Evolutionary conservation across 2,329 filamentous ascomycete species (phyloP).

Genomic region (Fusarium musae): DNA sequence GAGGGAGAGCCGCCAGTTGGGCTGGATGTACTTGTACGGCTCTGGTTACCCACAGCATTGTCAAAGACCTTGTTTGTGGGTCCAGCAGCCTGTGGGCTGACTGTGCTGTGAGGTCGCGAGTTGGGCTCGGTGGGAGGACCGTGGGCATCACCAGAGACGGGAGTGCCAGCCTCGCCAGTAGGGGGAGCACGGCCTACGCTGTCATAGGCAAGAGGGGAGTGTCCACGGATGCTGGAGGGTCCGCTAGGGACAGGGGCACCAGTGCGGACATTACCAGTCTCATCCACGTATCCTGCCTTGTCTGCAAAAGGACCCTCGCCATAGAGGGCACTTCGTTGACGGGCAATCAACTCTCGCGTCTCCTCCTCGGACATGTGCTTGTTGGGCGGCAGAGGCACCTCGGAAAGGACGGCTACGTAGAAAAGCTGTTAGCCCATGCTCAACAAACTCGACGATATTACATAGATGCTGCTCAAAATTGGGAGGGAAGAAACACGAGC

Average conservation of each 20-base stretch:
- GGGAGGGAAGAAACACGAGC: slow-evolving; percentile 42
- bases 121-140: slow-evolving; percentile 61
- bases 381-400: slow-evolving; percentile 56
- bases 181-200: slow-evolving; percentile 57
- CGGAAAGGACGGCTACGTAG: slow-evolving; percentile 63
- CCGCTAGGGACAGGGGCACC: slow-evolving; percentile 74
- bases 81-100: slow-evolving; percentile 78
- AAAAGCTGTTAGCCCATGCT: slow-evolving; percentile 53
- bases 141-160: slow-evolving; percentile 55
- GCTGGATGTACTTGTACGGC: slow-evolving; percentile 86
- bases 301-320: slow-evolving; percentile 79
- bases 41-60: slow-evolving; percentile 65
- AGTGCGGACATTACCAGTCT: slow-evolving; percentile 70
- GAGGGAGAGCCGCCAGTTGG: slow-evolving; percentile 82
- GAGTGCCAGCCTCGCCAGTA: slow-evolving; percentile 52
- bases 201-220: slow-evolving; percentile 85
- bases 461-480: slow-evolving; percentile 41
- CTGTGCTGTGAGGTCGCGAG: slow-evolving; percentile 84
- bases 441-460: slow-evolving; percentile 46
- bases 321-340: slow-evolving; percentile 94
- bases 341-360: slow-evolving; percentile 93
- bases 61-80: slow-evolving; percentile 70
- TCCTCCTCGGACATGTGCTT: slow-evolving; percentile 97
- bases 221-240: slow-evolving; percentile 74
- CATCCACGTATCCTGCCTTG: slow-evolving; percentile 73